These are phyloP conservation scores for Kodamaea hsintzibuensis DNA, from an alignment of 805 yeast genomes.

Conservation along the genomic window DNA sequence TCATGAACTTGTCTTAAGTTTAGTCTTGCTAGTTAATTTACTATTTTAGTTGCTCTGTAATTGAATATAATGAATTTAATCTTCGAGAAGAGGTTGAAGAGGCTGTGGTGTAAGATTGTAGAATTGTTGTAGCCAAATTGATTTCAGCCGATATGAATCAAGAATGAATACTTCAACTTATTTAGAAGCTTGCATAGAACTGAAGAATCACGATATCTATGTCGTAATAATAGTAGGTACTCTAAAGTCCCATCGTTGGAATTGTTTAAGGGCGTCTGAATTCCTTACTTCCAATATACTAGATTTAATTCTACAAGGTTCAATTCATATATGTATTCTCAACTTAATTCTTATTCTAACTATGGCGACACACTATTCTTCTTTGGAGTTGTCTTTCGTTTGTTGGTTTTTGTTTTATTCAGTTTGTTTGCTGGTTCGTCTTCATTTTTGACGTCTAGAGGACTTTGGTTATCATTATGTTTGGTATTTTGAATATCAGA, in stretches of 20 bases:
- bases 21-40: neutral
- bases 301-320: neutral
- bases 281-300: no score
- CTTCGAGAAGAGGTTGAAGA: no score
- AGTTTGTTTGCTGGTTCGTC: neutral
- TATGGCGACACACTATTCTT: neutral
- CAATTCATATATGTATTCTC: neutral
- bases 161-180: no score
- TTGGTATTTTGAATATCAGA: neutral
- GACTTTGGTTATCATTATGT: neutral
- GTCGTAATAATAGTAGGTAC: no score
- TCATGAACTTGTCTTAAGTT: slow-evolving; percentile 72
- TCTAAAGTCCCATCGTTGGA: no score
- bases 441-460: neutral
- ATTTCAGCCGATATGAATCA: no score
- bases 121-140: no score
- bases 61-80: neutral
- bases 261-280: no score
- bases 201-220: no score
- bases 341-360: neutral
- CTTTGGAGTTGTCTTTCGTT: neutral
- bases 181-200: neutral
- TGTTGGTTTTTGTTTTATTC: neutral
- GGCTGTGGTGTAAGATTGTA: no score
- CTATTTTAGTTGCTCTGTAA: neutral